A percentile compares a stretch with the other conserved stretches of the same genome.
phyloP scores from a whole-genome alignment of 2,329 filamentous ascomycete species.

The Endothia cerciana region DNA sequence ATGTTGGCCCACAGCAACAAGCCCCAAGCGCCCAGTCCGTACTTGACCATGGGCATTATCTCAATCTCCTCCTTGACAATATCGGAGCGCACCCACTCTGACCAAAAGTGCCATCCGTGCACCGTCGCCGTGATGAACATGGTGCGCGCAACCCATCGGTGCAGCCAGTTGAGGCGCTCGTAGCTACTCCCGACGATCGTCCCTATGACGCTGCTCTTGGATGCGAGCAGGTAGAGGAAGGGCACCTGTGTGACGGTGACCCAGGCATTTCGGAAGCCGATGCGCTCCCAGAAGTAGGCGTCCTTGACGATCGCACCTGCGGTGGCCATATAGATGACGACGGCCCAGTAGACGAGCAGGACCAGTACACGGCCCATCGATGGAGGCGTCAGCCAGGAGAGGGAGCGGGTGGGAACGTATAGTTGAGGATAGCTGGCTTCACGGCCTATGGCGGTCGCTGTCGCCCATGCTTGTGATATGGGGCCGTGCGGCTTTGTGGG shows the following conservation, averaged over 20 bases:
- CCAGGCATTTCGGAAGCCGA: constrained; percentile 71
- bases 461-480: constrained; percentile 59
- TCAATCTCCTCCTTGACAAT: constrained; percentile 62
- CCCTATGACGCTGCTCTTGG: constrained; percentile 63
- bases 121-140: constrained; percentile 70
- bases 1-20: constrained; percentile 68
- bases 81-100: constrained; percentile 63
- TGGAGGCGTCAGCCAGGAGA: constrained; percentile 63
- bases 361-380: constrained; percentile 59
- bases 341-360: constrained; percentile 60
- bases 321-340: constrained; percentile 62
- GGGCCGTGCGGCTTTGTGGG: constrained; percentile 56
- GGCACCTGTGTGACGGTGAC: constrained; percentile 67
- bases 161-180: constrained; percentile 73
- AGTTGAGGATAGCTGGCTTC: constrained; percentile 61
- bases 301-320: constrained; percentile 54
- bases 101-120: constrained; percentile 72
- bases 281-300: constrained; percentile 64
- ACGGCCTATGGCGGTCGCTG: constrained; percentile 59
- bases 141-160: constrained; percentile 72
- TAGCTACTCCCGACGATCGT: constrained; percentile 66
- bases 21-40: constrained; percentile 69
- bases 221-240: constrained; percentile 64
- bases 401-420: constrained; percentile 48
- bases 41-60: constrained; percentile 67